These are phyloP conservation scores for Pseudopyricularia javanii DNA, from an alignment of 2,329 filamentous ascomycete species.

Conservation along the genomic window DNA sequence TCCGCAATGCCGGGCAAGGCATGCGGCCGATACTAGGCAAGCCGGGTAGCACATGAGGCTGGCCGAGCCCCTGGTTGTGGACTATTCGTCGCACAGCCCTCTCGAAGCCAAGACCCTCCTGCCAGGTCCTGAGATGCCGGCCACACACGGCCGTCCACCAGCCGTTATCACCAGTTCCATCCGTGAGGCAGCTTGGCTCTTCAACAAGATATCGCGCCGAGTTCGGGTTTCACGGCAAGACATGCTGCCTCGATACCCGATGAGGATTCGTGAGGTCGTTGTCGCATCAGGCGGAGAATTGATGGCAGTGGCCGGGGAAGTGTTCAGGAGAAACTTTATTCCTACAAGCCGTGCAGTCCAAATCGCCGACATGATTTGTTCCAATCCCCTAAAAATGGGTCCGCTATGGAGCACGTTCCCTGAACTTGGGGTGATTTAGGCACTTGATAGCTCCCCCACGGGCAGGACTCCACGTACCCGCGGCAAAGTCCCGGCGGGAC, in stretches of 20 bases:
- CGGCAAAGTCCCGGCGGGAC: no score
- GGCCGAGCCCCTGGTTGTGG: not conserved
- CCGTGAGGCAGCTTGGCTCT: no score
- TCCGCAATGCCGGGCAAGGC: not conserved
- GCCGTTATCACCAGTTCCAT: no score
- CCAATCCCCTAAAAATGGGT: not conserved
- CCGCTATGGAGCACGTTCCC: not conserved
- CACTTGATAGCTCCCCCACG: no score
- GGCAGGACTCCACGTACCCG: not conserved
- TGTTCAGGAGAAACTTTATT: not conserved
- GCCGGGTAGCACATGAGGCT: not conserved
- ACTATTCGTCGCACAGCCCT: no score
- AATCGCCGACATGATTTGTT: not conserved
- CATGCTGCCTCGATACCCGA: no score
- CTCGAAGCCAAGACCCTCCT: no score
- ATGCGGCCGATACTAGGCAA: not conserved
- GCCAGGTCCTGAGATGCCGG: no score
- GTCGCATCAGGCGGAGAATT: not conserved
- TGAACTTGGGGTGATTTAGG: not conserved
- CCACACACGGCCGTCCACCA: no score
- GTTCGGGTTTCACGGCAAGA: no score
- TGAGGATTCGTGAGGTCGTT: no score
- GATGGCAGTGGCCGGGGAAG: not conserved
- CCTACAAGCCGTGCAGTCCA: not conserved
- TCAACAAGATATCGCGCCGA: no score